Conservation (phyloP, 306 rosid genomes). For the Cucumis hystrix region DNA sequence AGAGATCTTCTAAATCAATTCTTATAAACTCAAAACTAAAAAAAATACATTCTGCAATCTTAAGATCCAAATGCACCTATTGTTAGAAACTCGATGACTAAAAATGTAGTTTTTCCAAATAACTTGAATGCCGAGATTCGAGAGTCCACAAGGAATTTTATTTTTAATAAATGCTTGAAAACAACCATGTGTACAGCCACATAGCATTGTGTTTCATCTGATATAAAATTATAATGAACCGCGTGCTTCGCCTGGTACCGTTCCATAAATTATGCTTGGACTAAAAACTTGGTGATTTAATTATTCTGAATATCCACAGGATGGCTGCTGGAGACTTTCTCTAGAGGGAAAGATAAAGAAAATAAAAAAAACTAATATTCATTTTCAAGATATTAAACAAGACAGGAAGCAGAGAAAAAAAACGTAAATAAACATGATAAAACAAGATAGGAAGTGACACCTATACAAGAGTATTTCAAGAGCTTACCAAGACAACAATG, state of each 20-base stretch:
- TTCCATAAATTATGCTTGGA: not conserved
- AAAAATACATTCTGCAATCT: no score
- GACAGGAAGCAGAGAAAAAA: not conserved
- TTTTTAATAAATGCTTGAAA: not conserved
- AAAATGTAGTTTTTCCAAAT: no score
- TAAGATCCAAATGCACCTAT: no score
- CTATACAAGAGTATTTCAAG: conserved; percentile 1
- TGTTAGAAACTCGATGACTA: no score
- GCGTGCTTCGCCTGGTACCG: not conserved
- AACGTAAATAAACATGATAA: not conserved
- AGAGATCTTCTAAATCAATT: no score
- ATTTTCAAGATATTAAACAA: not conserved
- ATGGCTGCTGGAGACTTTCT: not conserved
- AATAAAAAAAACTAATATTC: not conserved
- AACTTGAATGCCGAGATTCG: not conserved
- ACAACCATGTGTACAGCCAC: not conserved
- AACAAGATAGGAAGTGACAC: not conserved
- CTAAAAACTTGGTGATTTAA: not conserved
- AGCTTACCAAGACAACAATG: conserved; percentile 66
- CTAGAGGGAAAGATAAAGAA: not conserved
- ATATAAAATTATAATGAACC: not conserved
- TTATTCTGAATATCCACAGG: not conserved
- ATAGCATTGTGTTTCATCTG: not conserved
- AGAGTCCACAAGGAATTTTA: not conserved
- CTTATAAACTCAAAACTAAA: no score